These are phyloP conservation scores for Thymus quinquecostatus DNA, from an alignment of 257 asterid species.

Conservation along the genomic window DNA sequence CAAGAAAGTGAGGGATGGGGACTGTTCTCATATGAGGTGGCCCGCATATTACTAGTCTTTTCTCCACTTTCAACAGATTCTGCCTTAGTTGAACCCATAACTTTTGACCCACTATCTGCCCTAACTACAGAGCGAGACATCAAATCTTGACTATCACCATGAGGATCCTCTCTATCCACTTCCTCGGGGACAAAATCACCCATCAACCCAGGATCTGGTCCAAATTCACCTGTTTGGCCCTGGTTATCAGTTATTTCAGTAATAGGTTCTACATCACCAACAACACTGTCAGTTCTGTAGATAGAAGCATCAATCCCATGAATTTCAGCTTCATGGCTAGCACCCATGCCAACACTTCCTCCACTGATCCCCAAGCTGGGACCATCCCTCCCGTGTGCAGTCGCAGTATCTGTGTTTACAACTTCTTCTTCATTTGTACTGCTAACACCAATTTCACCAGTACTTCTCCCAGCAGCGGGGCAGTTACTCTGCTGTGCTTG, in stretches of 20 bases:
- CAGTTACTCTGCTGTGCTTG: constrained; percentile 96
- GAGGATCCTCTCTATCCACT: constrained; percentile 86
- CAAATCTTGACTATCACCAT: constrained; percentile 91
- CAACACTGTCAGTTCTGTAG: constrained; percentile 78
- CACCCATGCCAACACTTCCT: constrained; percentile 99
- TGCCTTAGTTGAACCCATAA: constrained; percentile 85
- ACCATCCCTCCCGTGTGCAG: constrained; percentile 83
- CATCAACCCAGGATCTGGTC: constrained; percentile 89
- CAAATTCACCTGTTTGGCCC: constrained; percentile 88
- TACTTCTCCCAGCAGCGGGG: constrained; percentile 73
- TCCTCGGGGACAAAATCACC: constrained; percentile 98
- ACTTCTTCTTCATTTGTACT: constrained; percentile 98
- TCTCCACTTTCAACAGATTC: constrained; percentile 98
- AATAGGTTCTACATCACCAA: constrained; percentile 85
- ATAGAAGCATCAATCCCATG: constrained; percentile 80
- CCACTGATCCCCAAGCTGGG: constrained; percentile 93
- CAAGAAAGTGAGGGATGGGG: constrained; percentile 94
- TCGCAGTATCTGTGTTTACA: constrained; percentile 80
- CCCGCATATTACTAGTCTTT: constrained; percentile 70
- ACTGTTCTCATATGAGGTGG: constrained; percentile 64
- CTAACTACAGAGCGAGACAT: constrained; percentile 80
- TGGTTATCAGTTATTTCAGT: constrained; percentile 93
- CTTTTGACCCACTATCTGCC: constrained; percentile 97
- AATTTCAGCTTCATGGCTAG: constrained; percentile 99
- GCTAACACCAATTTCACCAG: constrained; percentile 90